These are phyloP conservation scores for Ogataea nonfermentans DNA, from an alignment of 805 yeast genomes.

Conservation along the genomic window DNA sequence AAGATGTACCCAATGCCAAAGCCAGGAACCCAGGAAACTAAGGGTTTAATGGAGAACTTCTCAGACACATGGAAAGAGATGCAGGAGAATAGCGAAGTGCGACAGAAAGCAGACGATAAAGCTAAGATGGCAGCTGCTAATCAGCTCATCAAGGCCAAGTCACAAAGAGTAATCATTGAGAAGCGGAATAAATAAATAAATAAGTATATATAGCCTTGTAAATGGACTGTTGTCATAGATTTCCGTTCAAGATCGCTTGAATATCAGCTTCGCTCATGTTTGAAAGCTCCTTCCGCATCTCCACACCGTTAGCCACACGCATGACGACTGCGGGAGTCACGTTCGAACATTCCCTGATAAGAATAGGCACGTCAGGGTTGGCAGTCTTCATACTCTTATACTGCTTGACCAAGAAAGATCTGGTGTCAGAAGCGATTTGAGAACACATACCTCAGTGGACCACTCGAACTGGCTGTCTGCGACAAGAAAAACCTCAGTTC, in stretches of 20 bases:
- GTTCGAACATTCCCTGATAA: conserved; percentile 75
- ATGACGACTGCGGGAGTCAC: conserved; percentile 73
- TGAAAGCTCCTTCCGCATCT: conserved; percentile 47
- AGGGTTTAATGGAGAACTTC: conserved; percentile 33
- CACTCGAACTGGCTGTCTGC: conserved; percentile 72
- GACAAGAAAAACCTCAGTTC: conserved; percentile 82
- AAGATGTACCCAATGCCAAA: conserved; percentile 55
- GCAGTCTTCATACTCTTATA: conserved; percentile 64
- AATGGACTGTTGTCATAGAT: conserved; percentile 9
- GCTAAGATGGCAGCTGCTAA: conserved; percentile 31
- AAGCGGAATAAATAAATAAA: conserved; percentile 19
- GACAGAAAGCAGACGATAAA: conserved; percentile 26
- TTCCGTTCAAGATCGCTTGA: conserved; percentile 31
- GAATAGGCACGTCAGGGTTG: conserved; percentile 67
- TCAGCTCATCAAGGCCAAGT: conserved; percentile 26
- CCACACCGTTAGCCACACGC: conserved; percentile 60
- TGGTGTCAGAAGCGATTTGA: conserved; percentile 13
- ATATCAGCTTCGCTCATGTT: conserved; percentile 48
- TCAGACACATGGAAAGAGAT: conserved; percentile 32
- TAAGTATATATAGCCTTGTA: conserved; percentile 7
- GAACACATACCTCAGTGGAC: conserved; percentile 47
- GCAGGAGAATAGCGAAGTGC: conserved; percentile 29
- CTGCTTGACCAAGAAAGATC: conserved; percentile 59
- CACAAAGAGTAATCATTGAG: conserved; percentile 30
- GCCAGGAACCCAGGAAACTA: conserved; percentile 28